Evolutionary conservation across 257 asterid genomes (phyloP).

Genomic region (Striga asiatica): DNA sequence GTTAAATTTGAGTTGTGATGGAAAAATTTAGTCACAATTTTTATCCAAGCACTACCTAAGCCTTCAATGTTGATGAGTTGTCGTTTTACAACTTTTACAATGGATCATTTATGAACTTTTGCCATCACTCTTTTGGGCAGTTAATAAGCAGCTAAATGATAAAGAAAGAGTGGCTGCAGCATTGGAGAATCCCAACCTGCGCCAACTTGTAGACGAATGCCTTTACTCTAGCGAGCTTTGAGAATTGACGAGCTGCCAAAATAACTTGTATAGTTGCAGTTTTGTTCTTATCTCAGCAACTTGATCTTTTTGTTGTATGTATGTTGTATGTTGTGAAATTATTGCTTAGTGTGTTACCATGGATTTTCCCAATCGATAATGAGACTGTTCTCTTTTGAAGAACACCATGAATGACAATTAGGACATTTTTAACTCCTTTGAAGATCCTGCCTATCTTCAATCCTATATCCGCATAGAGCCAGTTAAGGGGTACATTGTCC

Average conservation of each 20-base stretch:
- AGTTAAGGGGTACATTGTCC: too few relatives aligned
- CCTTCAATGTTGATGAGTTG: too few relatives aligned
- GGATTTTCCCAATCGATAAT: background rate
- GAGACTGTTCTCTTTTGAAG: background rate
- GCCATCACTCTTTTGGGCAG: constrained; percentile 26
- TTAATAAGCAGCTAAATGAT: constrained; percentile 83
- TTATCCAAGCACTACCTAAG: too few relatives aligned
- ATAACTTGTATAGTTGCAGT: constrained; percentile 26
- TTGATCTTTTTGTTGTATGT: constrained; percentile 13
- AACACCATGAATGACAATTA: too few relatives aligned
- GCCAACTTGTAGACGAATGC: constrained; percentile 89
- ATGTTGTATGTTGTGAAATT: constrained; percentile 10
- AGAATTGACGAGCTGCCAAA: constrained; percentile 13
- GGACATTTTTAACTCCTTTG: too few relatives aligned
- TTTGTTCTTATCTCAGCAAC: constrained; percentile 3
- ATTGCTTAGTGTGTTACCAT: background rate
- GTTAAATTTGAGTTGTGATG: too few relatives aligned
- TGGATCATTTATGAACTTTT: background rate
- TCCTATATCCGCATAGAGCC: too few relatives aligned
- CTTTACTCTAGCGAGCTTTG: constrained; percentile 75
- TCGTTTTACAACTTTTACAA: too few relatives aligned
- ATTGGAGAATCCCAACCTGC: constrained; percentile 83
- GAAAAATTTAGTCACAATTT: too few relatives aligned
- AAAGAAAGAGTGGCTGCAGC: constrained; percentile 96
- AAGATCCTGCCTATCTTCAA: too few relatives aligned